These are phyloP conservation scores for Irpex sp. DNA, from an alignment of 1,284 basidiomycete species.

Conservation along the genomic window DNA sequence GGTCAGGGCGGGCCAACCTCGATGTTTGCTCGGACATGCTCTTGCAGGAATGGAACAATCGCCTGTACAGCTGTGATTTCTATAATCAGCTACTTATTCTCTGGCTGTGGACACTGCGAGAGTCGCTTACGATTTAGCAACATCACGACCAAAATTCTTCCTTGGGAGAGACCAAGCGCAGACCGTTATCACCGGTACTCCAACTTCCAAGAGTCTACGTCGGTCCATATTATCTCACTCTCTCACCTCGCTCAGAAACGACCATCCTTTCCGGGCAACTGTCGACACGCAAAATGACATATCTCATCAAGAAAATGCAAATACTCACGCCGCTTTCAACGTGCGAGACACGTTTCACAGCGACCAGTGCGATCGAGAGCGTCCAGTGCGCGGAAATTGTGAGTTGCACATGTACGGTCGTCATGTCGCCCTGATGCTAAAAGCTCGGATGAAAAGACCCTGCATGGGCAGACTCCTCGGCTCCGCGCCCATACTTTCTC, in stretches of 20 bases:
- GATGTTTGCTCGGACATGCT: slow-evolving; percentile 7
- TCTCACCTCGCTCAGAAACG: not conserved
- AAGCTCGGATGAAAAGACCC: not conserved
- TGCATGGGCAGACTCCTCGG: not conserved
- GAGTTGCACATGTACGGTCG: not conserved
- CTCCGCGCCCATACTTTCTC: not conserved
- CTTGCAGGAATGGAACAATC: not conserved
- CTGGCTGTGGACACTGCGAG: not conserved
- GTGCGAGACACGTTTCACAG: not conserved
- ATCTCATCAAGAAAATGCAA: not conserved
- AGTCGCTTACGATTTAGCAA: not conserved
- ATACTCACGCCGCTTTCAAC: not conserved
- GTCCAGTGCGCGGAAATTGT: too few species aligned
- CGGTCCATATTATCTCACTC: not conserved
- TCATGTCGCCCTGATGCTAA: not conserved
- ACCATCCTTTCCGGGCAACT: not conserved
- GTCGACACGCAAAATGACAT: not conserved
- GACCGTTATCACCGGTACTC: not conserved
- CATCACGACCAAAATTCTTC: not conserved
- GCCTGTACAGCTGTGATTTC: not conserved
- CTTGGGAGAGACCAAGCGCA: not conserved
- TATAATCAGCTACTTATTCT: not conserved
- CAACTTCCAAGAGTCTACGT: not conserved
- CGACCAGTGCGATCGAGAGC: not conserved
- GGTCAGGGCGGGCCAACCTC: slow-evolving; percentile 5